phyloP scores from a whole-genome alignment of 768 basidiomycete species.

The Grammothele lineata region DNA sequence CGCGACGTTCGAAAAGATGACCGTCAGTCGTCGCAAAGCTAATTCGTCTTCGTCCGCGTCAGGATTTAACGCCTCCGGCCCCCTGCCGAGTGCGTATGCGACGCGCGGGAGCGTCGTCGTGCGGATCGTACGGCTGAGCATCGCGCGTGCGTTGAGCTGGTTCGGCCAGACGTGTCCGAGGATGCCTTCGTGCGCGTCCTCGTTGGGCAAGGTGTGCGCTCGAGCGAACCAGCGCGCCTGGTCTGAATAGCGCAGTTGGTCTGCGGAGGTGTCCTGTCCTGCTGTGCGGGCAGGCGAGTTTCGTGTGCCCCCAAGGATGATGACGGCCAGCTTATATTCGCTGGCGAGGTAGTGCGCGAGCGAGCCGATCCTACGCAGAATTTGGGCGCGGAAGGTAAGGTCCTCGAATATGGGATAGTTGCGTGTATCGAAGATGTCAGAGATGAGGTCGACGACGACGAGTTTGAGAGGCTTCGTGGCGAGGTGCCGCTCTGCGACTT shows the following conservation, averaged over 20 bases:
- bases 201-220: slow-evolving; percentile 52
- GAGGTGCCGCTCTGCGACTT: slow-evolving; percentile 37
- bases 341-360: slow-evolving; percentile 69
- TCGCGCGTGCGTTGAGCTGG: slow-evolving; percentile 81
- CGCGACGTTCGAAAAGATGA: slow-evolving; percentile 72
- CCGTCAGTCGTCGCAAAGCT: slow-evolving; percentile 65
- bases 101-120: too few species aligned
- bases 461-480: slow-evolving; percentile 62
- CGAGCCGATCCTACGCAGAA: slow-evolving; percentile 61
- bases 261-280: slow-evolving; percentile 21
- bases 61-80: slow-evolving; percentile 1
- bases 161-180: slow-evolving; percentile 94
- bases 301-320: slow-evolving; percentile 66
- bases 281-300: slow-evolving; percentile 8
- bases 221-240: slow-evolving; percentile 80
- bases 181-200: slow-evolving; percentile 70
- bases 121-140: slow-evolving; percentile 75
- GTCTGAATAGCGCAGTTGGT: slow-evolving; percentile 56
- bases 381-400: slow-evolving; percentile 67
- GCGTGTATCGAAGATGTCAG: slow-evolving; percentile 73
- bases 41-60: slow-evolving; percentile 35
- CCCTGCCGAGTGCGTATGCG: slow-evolving; percentile 38
- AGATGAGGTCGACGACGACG: slow-evolving; percentile 83
- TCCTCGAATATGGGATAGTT: slow-evolving; percentile 55
- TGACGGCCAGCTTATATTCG: slow-evolving; percentile 61